A percentile compares a stretch with the other conserved stretches of the same genome.
phyloP scores from a whole-genome alignment of 768 basidiomycete genomes.

The Phlebiopsis flavidoalba region DNA sequence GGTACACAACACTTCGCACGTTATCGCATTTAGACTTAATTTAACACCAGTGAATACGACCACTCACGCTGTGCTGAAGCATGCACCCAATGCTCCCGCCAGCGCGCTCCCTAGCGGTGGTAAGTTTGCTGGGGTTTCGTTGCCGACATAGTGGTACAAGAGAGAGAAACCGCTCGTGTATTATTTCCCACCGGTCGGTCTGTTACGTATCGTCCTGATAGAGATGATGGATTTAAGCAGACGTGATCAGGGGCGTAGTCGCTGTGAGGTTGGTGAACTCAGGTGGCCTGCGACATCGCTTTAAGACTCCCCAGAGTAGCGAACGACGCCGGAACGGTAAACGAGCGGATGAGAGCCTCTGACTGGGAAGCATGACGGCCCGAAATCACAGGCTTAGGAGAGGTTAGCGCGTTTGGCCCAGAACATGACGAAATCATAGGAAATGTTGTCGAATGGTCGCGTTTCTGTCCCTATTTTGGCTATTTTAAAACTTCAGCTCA shows the following conservation, averaged over 20 bases:
- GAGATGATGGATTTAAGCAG: background rate
- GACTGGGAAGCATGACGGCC: background rate
- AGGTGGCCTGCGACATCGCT: background rate
- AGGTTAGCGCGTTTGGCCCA: background rate
- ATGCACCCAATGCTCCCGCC: conserved; percentile 89
- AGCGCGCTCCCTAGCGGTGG: conserved; percentile 86
- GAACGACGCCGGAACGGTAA: conserved; percentile 1
- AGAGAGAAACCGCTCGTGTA: background rate
- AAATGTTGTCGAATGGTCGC: too few relatives aligned
- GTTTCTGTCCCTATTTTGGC: background rate
- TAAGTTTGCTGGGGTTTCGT: conserved; percentile 61
- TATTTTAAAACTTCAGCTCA: background rate
- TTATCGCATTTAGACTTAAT: too few relatives aligned
- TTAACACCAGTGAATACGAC: background rate
- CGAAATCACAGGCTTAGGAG: conserved; percentile 1
- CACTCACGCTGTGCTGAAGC: conserved; percentile 89
- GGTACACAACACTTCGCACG: conserved; percentile 75
- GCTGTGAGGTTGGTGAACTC: background rate
- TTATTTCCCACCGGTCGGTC: background rate
- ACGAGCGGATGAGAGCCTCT: background rate
- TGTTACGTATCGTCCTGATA: too few relatives aligned
- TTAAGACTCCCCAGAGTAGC: background rate
- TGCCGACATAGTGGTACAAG: background rate
- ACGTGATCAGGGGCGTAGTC: background rate
- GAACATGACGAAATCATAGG: background rate